Percentiles rank a stretch among this genome's conserved stretches.
Conservation (phyloP, 805 yeast species). For the Candida nemodendra region DNA sequence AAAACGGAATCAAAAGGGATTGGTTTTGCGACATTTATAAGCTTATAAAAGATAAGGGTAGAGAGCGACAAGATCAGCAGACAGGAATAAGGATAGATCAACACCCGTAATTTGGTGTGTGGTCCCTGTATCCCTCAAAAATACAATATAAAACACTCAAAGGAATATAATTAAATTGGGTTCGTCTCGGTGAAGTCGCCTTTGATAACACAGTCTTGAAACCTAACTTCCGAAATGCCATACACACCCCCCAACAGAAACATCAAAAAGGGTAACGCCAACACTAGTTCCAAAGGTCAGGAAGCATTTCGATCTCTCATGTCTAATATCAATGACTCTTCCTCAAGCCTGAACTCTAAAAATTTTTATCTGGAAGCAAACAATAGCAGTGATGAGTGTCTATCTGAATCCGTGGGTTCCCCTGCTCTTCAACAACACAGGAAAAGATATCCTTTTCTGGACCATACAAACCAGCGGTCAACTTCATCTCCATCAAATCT, state of each 20-base stretch:
- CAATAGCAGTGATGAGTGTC: slow-evolving; percentile 12
- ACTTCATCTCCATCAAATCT: background rate
- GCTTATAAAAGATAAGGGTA: no score
- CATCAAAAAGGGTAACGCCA: slow-evolving; percentile 1
- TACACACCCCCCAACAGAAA: slow-evolving; percentile 28
- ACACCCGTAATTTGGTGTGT: no score
- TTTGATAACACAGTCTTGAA: no score
- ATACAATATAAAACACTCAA: background rate
- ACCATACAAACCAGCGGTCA: background rate
- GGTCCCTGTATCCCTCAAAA: no score
- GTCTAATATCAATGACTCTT: slow-evolving; percentile 11
- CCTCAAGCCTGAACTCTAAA: slow-evolving; percentile 9
- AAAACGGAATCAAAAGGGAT: no score
- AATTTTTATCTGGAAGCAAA: slow-evolving; percentile 13
- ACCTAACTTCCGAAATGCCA: no score
- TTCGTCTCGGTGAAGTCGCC: no score
- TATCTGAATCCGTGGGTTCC: background rate
- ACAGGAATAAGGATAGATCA: no score
- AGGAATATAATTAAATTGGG: background rate
- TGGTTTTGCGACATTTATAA: no score
- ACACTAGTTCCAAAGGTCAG: slow-evolving; percentile 3
- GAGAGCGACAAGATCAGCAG: no score
- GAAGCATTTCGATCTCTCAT: slow-evolving; percentile 15
- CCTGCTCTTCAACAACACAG: slow-evolving; percentile 5
- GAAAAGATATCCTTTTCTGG: slow-evolving; percentile 7